A percentile compares a stretch with the other conserved stretches of the same genome.
phyloP scores from a whole-genome alignment of 768 basidiomycete species.

The Leucogyrophana mollusca region DNA sequence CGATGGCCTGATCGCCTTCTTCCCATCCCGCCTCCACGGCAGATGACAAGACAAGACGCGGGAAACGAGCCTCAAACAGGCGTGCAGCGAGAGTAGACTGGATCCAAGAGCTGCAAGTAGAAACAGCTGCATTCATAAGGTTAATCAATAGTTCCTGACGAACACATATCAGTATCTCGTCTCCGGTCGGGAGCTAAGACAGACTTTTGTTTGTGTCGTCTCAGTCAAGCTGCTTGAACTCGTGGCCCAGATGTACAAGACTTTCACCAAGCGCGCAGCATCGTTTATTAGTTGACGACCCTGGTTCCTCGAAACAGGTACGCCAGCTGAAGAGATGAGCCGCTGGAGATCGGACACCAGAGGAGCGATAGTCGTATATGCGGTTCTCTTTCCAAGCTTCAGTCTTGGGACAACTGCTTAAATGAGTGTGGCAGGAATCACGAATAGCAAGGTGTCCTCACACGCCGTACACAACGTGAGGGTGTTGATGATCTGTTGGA shows the following conservation, averaged over 20 bases:
- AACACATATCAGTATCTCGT: background rate
- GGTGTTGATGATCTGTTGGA: constrained; percentile 16
- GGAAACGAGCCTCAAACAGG: constrained; percentile 43
- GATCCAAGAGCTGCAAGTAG: constrained; percentile 36
- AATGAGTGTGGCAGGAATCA: background rate
- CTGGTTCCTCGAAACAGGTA: constrained; percentile 8
- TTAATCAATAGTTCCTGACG: constrained; percentile 25
- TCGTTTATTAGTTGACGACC: constrained; percentile 20
- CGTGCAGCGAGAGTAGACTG: constrained; percentile 45
- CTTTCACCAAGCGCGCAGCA: constrained; percentile 14
- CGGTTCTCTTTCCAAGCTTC: constrained; percentile 20
- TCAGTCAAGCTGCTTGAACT: background rate
- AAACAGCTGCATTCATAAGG: constrained; percentile 36
- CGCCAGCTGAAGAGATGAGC: constrained; percentile 16
- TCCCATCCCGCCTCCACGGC: constrained; percentile 34
- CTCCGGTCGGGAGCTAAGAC: background rate
- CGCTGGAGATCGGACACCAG: constrained; percentile 12
- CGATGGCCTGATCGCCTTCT: constrained; percentile 37
- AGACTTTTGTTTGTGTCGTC: constrained; percentile 19
- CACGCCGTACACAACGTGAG: constrained; percentile 21
- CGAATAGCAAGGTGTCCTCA: constrained; percentile 3
- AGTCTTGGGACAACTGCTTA: constrained; percentile 23
- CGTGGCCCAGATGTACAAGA: constrained; percentile 15
- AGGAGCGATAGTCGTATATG: constrained; percentile 19
- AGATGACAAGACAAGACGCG: constrained; percentile 40